These are phyloP conservation scores for Byssothecium circinans DNA, from an alignment of 2,329 filamentous ascomycete species.

Conservation along the genomic window DNA sequence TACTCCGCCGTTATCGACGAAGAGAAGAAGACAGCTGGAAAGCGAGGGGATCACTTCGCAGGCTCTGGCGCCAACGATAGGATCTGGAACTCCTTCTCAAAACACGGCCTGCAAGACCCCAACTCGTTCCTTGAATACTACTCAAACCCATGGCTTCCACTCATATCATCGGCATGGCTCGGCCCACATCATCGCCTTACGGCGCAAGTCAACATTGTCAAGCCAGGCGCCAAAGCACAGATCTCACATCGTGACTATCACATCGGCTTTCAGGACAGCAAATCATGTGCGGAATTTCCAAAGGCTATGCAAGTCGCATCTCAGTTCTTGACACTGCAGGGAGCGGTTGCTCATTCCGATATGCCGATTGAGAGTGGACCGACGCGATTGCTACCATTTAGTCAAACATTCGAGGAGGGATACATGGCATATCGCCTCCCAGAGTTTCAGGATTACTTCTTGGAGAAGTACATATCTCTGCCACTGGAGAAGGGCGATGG, in stretches of 20 bases:
- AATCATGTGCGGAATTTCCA: conserved; percentile 51
- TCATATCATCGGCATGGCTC: conserved; percentile 59
- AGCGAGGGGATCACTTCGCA: conserved; percentile 64
- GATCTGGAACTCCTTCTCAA: conserved; percentile 68
- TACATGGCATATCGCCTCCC: conserved; percentile 60
- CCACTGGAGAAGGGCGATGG: conserved; percentile 61
- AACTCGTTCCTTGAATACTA: conserved; percentile 60
- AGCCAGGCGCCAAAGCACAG: conserved; percentile 61
- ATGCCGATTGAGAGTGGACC: conserved; percentile 63
- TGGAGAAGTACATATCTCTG: conserved; percentile 55
- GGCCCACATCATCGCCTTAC: conserved; percentile 64
- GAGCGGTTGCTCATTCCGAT: conserved; percentile 63
- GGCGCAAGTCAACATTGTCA: conserved; percentile 64
- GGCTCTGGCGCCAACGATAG: conserved; percentile 58
- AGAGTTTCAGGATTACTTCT: conserved; percentile 59
- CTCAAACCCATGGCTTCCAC: conserved; percentile 60
- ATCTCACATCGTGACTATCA: conserved; percentile 65
- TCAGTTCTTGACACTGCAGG: conserved; percentile 63
- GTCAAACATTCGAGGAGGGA: conserved; percentile 59
- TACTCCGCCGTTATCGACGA: conserved; percentile 43
- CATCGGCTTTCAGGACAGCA: conserved; percentile 61
- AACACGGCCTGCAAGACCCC: conserved; percentile 58
- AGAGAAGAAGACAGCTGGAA: conserved; percentile 51
- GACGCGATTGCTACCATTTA: conserved; percentile 63
- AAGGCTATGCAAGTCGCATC: conserved; percentile 56